Conservation (phyloP, 208 protist species). For the Acanthamoeba triangularis region DNA sequence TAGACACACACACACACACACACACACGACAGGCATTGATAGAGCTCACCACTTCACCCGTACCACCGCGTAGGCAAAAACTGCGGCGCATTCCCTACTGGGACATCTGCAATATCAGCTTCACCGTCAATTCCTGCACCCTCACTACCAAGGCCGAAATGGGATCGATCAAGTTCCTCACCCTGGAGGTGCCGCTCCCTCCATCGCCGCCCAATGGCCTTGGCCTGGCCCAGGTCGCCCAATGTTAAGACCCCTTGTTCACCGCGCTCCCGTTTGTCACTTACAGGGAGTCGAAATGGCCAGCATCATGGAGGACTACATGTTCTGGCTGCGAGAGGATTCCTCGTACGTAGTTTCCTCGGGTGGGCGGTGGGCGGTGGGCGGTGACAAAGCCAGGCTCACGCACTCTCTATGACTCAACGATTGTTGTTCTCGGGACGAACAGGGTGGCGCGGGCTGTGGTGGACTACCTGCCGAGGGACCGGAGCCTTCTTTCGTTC, state of each 20-base stretch:
- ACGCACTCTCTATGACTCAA: no score
- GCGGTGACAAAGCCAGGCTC: neutral
- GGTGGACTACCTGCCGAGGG: neutral
- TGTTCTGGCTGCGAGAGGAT: slow-evolving; percentile 63
- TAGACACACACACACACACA: no score
- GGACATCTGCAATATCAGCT: neutral
- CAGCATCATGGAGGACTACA: slow-evolving; percentile 61
- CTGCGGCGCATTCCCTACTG: slow-evolving; percentile 1
- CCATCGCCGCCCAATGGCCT: no score
- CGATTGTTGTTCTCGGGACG: neutral
- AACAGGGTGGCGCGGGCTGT: neutral
- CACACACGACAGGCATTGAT: neutral
- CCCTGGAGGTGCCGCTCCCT: neutral
- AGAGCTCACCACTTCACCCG: neutral
- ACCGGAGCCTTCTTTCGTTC: slow-evolving; percentile 3
- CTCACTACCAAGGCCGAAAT: neutral
- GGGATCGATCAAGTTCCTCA: neutral
- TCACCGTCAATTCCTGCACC: slow-evolving; percentile 38
- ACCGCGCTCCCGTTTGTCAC: no score
- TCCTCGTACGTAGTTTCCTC: neutral
- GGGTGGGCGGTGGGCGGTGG: neutral
- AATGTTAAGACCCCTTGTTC: no score
- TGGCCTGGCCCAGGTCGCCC: no score
- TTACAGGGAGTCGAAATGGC: slow-evolving; percentile 62
- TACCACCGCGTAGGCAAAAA: neutral